Evolutionary conservation across 768 basidiomycete genomes (phyloP), one percentile per base, ranked within the genome.

Genomic region (Tremella mesenterica): DNA sequence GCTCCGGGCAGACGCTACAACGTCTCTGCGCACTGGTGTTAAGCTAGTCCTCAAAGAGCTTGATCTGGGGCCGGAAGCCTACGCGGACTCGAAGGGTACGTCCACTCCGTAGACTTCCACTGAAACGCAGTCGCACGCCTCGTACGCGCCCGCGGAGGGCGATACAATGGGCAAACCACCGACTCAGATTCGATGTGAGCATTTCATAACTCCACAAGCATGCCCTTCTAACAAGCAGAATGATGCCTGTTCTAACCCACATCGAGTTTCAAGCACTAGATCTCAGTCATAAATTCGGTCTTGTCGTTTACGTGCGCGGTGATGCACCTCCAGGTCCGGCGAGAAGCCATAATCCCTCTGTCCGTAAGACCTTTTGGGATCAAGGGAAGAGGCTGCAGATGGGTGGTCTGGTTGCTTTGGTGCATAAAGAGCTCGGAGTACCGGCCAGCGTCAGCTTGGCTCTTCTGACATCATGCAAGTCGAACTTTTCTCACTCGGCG

Each of bases 321-420:
- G 77, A 80, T 53, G 59, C 82, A 0, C 84, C 85, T 20, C 80
- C 82, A 3, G 81, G 80, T 1, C 74, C 72, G 33, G 80, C 83
- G 4, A 77, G 82, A 21, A 69, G 77, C 38, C 21, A 63, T 1
- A 68, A 75, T 36, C 28, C 73, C 2, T 63, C 63, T 21, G 72
- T 65, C 14, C 79, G 85, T 7, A 73, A 61, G 0, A 71, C 74
- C 3, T 86, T 78, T 65, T 86, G 85, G 85, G 78, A 85, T 59
- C 75, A 79, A 23, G 77, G 81, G 5, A 83, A 82, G 53, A 76
- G 82, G 0, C 77, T 86, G 9, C 75, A 79, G 47, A 76, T 78
- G 54, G 84, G 85, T 0, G 80, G 79, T 16, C 79, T 87, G 16
- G 76, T 87, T 14, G 84, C 79, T 5, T 1, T 54, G 9, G 49